Base-by-base conservation (phyloP, 805 yeast species). In the Metschnikowia vanudenii region DNA sequence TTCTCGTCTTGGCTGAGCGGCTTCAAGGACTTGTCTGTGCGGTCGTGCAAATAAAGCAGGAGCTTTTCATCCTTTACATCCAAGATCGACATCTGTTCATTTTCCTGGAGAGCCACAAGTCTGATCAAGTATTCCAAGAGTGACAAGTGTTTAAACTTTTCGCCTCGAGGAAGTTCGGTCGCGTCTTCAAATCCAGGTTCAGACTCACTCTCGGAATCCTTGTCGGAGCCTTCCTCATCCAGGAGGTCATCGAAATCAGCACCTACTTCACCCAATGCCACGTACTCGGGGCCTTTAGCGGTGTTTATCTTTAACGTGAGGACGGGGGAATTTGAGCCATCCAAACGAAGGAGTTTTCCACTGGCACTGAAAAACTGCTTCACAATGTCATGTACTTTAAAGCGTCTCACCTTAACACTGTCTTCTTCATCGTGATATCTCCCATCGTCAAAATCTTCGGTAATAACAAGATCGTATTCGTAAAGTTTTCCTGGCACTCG, bases 321-420 rank as follows among this genome's bases (percentile, higher is more conserved):
- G 0, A 86, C 92, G 0, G 94, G 89, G 0, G 81, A 66, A 37
- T 73, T 73, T 34, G 80, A 71, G 36, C 81, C 87, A 34, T 83
- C 86, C 13, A 87, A 63, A 40, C 77, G 78, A 22, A 86, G 70
- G 16, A 86, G 61, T 45, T 75, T 75, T 0, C 91, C 92, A 4
- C 88, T 82, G 2, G 85, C 86, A 49, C 83, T 79, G 61, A 84
- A 86, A 53, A 83, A 86, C 38, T 85, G 61, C 46, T 80, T 71
- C 3, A 73, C 63, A 2, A 86, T 69, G 3, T 65, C 55, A 13
- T 66, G 58, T 3, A 82, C 57, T 35, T 74, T 68, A 39, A 76
- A 56, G 1, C 47, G 45, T 13, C 70, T 60, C 1, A 47, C 45
- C 22, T 64, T 61, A 0, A 79, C 75, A 10, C 33, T 36, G 16